Base-by-base conservation (phyloP, 768 basidiomycete genomes). In the Collybiopsis confluens region DNA sequence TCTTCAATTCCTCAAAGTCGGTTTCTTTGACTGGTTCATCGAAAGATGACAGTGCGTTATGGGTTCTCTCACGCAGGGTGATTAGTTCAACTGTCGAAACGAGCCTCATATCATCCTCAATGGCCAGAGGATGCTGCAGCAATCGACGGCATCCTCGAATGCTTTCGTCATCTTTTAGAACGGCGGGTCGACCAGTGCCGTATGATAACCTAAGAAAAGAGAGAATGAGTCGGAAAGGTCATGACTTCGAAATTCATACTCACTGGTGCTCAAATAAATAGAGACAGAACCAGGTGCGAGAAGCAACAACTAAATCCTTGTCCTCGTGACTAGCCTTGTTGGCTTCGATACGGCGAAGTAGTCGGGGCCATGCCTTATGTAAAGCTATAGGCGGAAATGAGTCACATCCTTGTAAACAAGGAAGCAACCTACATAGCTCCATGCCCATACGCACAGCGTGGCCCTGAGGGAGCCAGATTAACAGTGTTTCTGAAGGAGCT, bases 371-470 rank as follows among this genome's bases (percentile, higher is more conserved):
- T 26, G 94, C 90, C 65, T 89, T 87, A 68, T 97, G 91, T 78
- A 96, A 82, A 20, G 90, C 90, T 92, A 62, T 35, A 55, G 37
- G 36, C 24, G 10, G 20, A 10, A 16, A 35, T 36, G 27, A 47
- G 52, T 44, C 16, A 43, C 23, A 27, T 16, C 26, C 38, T 52
- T 13, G 42, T 40, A 45, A 35, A 50, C 41, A 13, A 58, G 45
- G 43, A 37, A 54, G 40, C 23, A 50, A 68, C 84, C 66, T 64
- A 90, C 91, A 92, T 49, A 95, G 74, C 64, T 98, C 95, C 77
- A 97, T 85, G 37, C 92, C 94, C 91, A 98, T 94, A 47, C 94
- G 81, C 8, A 97, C 92, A n/a, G 95, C 95, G 70, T 97, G 95
- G 9, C 91, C 93, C 30, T 33, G 13, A 33, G 13, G 30, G 13